Percentiles rank a stretch among this genome's conserved stretches.
These are phyloP conservation scores for Phaseolus lunatus DNA, from an alignment of 306 rosid species.

Conservation along the genomic window DNA sequence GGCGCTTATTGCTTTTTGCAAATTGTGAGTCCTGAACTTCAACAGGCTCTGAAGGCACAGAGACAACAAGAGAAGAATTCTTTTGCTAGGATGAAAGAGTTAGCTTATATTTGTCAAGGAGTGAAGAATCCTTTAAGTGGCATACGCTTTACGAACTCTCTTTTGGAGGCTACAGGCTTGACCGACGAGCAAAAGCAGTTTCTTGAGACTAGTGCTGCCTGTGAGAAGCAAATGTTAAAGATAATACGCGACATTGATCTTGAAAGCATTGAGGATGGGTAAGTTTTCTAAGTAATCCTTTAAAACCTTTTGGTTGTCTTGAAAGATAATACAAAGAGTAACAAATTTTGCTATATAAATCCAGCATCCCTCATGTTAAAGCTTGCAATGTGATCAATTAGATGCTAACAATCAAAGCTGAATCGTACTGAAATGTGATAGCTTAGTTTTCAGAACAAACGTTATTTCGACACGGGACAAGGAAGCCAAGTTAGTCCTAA, in stretches of 20 bases:
- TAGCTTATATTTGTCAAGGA: conserved; percentile 95
- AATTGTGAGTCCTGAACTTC: conserved; percentile 85
- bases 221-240: conserved; percentile 94
- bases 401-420: conserved; percentile 32
- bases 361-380: conserved; percentile 22
- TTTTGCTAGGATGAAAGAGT: conserved; percentile 87
- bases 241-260: conserved; percentile 76
- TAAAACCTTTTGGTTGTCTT: conserved; percentile 24
- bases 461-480: conserved; percentile 7
- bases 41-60: conserved; percentile 80
- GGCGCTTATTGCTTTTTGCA: conserved; percentile 99
- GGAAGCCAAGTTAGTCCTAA: conserved; percentile 15
- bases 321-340: neutral
- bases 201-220: conserved; percentile 90
- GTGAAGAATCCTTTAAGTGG: conserved; percentile 91
- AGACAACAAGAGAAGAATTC: conserved; percentile 82
- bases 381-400: conserved; percentile 17
- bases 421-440: conserved; percentile 12
- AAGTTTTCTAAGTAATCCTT: conserved; percentile 50
- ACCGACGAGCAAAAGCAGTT: conserved; percentile 91
- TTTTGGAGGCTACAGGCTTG: conserved; percentile 87
- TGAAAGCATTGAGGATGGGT: conserved; percentile 88
- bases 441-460: conserved; percentile 7
- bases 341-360: conserved; percentile 23
- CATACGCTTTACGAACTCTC: conserved; percentile 89